These are phyloP conservation scores for Apodospora peruviana DNA, from an alignment of 495 filamentous ascomycete genomes.

Conservation along the genomic window DNA sequence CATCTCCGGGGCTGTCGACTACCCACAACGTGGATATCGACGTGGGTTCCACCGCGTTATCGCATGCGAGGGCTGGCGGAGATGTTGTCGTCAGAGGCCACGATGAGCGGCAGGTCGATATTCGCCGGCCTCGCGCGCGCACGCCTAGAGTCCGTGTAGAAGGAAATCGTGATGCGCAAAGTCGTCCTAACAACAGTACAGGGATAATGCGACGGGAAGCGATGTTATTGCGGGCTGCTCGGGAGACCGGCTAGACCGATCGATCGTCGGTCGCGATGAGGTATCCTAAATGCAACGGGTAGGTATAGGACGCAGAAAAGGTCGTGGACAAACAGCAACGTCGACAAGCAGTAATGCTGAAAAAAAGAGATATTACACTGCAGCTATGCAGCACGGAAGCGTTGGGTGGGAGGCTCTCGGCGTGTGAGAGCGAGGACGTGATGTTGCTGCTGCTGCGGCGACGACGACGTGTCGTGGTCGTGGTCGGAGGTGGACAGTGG, in stretches of 20 bases:
- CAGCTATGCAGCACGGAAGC: slow-evolving; percentile 3
- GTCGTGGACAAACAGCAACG: slow-evolving; percentile 4
- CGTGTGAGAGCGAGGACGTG: slow-evolving; percentile 12
- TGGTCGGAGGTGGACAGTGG: slow-evolving; percentile 26
- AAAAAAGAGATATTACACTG: slow-evolving; percentile 1
- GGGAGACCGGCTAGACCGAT: slow-evolving; percentile 3
- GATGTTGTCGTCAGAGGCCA: slow-evolving; percentile 4
- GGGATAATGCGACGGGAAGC: too few relatives aligned
- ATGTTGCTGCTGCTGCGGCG: slow-evolving; percentile 3
- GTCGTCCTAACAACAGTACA: background rate
- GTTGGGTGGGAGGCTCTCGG: background rate
- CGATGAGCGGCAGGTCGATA: background rate
- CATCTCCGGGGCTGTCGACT: slow-evolving; percentile 43
- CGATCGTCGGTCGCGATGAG: background rate
- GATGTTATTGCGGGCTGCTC: too few relatives aligned
- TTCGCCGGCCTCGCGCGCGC: background rate
- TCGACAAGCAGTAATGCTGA: background rate
- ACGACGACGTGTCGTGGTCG: slow-evolving; percentile 29
- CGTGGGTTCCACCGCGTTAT: slow-evolving; percentile 28
- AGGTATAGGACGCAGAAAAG: background rate
- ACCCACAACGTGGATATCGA: slow-evolving; percentile 50
- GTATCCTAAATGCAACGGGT: too few relatives aligned
- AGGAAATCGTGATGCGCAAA: background rate
- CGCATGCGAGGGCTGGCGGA: slow-evolving; percentile 35
- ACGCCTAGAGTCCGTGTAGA: background rate